phyloP scores from a whole-genome alignment of 805 yeast species.

The Saturnispora besseyi region DNA sequence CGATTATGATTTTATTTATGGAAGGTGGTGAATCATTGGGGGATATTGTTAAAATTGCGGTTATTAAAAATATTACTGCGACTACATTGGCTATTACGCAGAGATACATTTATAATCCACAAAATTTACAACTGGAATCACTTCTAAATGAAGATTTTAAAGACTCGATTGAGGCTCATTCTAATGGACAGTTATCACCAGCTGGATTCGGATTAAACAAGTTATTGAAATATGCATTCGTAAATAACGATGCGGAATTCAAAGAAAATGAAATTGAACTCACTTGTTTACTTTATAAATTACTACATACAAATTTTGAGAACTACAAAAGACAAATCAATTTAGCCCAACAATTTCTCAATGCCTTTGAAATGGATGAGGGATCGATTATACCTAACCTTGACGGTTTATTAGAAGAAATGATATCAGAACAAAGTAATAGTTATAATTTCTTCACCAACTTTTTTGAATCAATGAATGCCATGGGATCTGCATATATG shows the following conservation, averaged over 20 bases:
- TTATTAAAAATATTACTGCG: conserved; percentile 19
- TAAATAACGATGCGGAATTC: background rate
- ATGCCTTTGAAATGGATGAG: conserved; percentile 19
- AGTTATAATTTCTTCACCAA: conserved; percentile 15
- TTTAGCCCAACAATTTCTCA: conserved; percentile 24
- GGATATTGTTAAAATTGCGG: conserved; percentile 23
- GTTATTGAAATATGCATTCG: background rate
- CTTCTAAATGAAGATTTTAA: conserved; percentile 12
- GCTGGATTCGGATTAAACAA: conserved; percentile 5
- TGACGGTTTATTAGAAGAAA: conserved; percentile 16
- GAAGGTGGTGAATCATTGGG: conserved; percentile 38
- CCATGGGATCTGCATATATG: background rate
- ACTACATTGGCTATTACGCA: conserved; percentile 17
- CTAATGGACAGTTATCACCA: background rate
- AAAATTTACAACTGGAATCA: conserved; percentile 18
- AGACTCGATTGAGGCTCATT: conserved; percentile 2
- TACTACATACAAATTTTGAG: conserved; percentile 21
- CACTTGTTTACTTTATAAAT: background rate
- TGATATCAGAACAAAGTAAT: conserved; percentile 11
- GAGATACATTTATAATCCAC: conserved; percentile 12
- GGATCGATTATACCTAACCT: conserved; percentile 13
- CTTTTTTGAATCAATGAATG: conserved; percentile 1
- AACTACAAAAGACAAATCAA: conserved; percentile 27
- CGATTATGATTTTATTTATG: conserved; percentile 32
- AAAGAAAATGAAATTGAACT: background rate